Percentiles rank a stretch among this genome's conserved stretches.
Conservation (phyloP, 2,329 filamentous ascomycete species). For the Fusarium torreyae region DNA sequence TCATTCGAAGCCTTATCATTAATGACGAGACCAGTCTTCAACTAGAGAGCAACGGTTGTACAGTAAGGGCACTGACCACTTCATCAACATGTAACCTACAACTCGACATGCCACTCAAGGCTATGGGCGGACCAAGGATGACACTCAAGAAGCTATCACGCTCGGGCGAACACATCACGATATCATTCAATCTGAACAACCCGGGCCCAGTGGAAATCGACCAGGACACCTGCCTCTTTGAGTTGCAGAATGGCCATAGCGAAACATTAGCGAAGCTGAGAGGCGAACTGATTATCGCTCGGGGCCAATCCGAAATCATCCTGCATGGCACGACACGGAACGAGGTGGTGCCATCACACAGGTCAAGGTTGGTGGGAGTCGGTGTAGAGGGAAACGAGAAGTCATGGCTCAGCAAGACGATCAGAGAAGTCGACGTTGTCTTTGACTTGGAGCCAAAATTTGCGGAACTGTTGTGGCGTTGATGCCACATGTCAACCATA, state of each 20-base stretch:
- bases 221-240: slow-evolving; percentile 52
- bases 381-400: slow-evolving; percentile 41
- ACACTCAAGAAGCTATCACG: slow-evolving; percentile 44
- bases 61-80: slow-evolving; percentile 47
- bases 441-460: slow-evolving; percentile 38
- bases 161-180: slow-evolving; percentile 34
- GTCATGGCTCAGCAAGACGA: slow-evolving; percentile 52
- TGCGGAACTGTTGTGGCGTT: slow-evolving; percentile 23
- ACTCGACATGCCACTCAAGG: slow-evolving; percentile 47
- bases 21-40: slow-evolving; percentile 49
- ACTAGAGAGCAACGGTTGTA: slow-evolving; percentile 51
- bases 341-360: slow-evolving; percentile 35
- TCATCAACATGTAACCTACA: slow-evolving; percentile 41
- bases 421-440: slow-evolving; percentile 48
- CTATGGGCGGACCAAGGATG: slow-evolving; percentile 48
- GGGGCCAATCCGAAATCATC: slow-evolving; percentile 49
- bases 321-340: slow-evolving; percentile 44
- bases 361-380: slow-evolving; percentile 47
- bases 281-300: slow-evolving; percentile 51
- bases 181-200: slow-evolving; percentile 49
- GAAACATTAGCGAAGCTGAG: slow-evolving; percentile 49
- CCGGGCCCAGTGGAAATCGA: slow-evolving; percentile 53
- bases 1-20: slow-evolving; percentile 52
- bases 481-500: slow-evolving; percentile 2
- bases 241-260: slow-evolving; percentile 50